A percentile compares a stretch with the other conserved stretches of the same genome.
Conservation (phyloP, 352 stramenopile species). For the Phytophthora boehmeriae region DNA sequence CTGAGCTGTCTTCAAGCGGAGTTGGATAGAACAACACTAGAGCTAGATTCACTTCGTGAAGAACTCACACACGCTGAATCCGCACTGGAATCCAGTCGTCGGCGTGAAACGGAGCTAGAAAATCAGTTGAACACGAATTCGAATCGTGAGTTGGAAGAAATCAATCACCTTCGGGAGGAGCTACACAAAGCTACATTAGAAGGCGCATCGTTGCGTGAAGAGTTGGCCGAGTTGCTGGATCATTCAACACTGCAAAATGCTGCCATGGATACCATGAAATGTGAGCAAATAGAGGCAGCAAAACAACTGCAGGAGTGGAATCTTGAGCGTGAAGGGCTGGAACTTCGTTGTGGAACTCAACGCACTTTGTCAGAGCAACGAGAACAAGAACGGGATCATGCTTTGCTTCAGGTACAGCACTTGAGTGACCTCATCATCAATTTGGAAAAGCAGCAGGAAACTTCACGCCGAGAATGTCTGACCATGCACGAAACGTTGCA, state of each 20-base stretch:
- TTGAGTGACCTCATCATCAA: background rate
- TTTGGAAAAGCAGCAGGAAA: conserved; percentile 21
- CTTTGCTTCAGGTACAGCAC: conserved; percentile 3
- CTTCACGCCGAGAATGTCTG: conserved; percentile 17
- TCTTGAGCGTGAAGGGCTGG: conserved; percentile 12
- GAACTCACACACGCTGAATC: conserved; percentile 9
- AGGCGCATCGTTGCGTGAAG: background rate
- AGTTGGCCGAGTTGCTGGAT: conserved; percentile 20
- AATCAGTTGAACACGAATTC: background rate
- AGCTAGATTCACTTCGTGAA: conserved; percentile 26
- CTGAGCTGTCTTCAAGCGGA: conserved; percentile 26
- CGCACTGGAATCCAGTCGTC: background rate
- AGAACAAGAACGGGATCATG: background rate
- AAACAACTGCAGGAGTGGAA: conserved; percentile 10
- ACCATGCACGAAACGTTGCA: conserved; percentile 19
- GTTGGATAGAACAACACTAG: conserved; percentile 23
- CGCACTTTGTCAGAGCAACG: conserved; percentile 1
- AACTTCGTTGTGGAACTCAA: conserved; percentile 4
- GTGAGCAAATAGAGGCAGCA: conserved; percentile 7
- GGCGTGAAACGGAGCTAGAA: background rate
- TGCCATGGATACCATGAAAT: conserved; percentile 18
- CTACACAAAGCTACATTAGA: conserved; percentile 1
- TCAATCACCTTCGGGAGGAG: conserved; percentile 18
- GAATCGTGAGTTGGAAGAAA: background rate
- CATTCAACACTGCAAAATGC: conserved; percentile 27